Evolutionary conservation across 208 protist genomes (phyloP).

Genomic region (Acanthamoeba lugdunensis): DNA sequence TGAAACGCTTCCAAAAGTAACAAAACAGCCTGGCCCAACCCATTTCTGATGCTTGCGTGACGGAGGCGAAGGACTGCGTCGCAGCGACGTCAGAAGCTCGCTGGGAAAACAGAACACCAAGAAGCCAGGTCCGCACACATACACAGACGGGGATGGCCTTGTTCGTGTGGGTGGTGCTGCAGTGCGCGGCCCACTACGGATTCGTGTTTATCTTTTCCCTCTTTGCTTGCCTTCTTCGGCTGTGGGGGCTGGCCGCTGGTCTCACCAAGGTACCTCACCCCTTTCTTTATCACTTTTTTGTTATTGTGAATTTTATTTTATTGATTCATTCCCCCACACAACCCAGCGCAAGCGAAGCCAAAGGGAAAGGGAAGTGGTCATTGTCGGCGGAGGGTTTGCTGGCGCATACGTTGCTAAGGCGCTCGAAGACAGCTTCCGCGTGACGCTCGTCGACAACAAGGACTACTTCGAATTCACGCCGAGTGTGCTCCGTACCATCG

Average conservation of each 20-base stretch:
- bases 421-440: constrained; percentile 79
- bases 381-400: constrained; percentile 80
- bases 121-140: no score
- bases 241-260: neutral
- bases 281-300: no score
- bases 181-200: neutral
- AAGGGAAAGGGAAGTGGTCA: constrained; percentile 63
- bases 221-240: neutral
- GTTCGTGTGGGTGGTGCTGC: neutral
- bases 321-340: no score
- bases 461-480: constrained; percentile 83
- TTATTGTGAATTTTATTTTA: no score
- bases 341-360: neutral
- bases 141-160: neutral
- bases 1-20: no score
- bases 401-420: constrained; percentile 78
- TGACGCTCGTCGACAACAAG: constrained; percentile 82
- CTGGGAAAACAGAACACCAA: neutral
- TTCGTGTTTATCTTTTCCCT: constrained; percentile 16
- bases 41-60: no score
- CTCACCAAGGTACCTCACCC: neutral
- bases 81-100: no score
- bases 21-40: no score
- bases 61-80: no score
- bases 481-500: constrained; percentile 79